Percentiles rank a stretch among this genome's conserved stretches.
Evolutionary conservation across 2,329 filamentous ascomycete genomes (phyloP).

Genomic region (Pseudogymnoascus sp.): DNA sequence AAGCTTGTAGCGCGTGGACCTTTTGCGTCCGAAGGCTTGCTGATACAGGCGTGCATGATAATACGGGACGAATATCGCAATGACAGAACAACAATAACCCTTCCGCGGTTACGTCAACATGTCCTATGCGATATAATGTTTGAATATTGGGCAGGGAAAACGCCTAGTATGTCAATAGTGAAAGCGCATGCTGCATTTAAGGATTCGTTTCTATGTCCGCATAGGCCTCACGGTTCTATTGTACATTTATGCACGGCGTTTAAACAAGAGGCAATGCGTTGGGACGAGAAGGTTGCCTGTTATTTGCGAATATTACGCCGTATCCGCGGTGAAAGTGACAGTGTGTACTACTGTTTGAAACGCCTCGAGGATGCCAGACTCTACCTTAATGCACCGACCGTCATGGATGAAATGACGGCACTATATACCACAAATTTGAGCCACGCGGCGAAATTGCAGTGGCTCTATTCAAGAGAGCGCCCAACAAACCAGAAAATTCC

Average conservation of each 20-base stretch:
- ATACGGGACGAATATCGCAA: not conserved
- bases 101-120: conserved; percentile 5
- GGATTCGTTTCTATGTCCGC: not conserved
- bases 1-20: conserved; percentile 4
- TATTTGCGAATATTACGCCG: conserved; percentile 4
- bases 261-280: conserved; percentile 12
- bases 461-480: conserved; percentile 3
- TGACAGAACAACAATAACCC: not conserved
- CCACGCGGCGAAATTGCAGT: not conserved
- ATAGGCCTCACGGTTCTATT: not conserved
- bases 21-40: not conserved
- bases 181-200: conserved; percentile 14
- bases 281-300: not conserved
- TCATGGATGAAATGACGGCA: conserved; percentile 5
- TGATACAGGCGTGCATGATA: conserved; percentile 1
- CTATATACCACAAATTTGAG: not conserved
- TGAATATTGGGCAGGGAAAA: conserved; percentile 18
- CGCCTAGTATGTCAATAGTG: conserved; percentile 9
- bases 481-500: not conserved
- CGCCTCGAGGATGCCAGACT: not conserved
- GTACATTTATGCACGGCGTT: conserved; percentile 14
- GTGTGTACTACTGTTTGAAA: not conserved
- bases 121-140: conserved; percentile 13
- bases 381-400: not conserved
- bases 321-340: not conserved